Evolutionary conservation across 2,329 filamentous ascomycete genomes (phyloP), one percentile per base, ranked within the genome.

Genomic region (Aspergillus sp.): DNA sequence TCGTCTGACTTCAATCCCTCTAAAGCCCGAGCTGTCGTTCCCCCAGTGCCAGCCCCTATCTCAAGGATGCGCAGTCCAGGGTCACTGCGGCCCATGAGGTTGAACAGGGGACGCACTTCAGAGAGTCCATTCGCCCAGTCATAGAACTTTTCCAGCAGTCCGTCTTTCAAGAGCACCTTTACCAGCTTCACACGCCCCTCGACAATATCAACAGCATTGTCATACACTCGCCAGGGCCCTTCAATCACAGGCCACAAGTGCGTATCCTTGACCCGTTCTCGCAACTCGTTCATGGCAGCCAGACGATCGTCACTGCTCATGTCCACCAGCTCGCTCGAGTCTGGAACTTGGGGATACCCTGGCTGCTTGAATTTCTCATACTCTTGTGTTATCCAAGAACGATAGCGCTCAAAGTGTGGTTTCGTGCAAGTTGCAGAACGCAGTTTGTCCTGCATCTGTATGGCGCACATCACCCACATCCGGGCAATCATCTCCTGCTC

Each of bases 21-120:
- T n/a, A 52, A 21, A 6, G 31, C 21, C 7, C 7, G 19, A 17
- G 14, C 3, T 15, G 49, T 52, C 9, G 39, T 19, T 3, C 7
- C n/a, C n/a, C 70, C 70, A 1, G 67, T 70, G 12, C 70, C 71
- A 6, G 64, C 68, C 4, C 69, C 70, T 3, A 73, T 64, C 45
- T 70, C 69, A 1, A 70, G 53, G 3, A 70, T 52, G 1, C 64
- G 57, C 14, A 70, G 27, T 14, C 58, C 59, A 1, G 66, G 69
- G 17, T 66, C 67, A 3, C 60, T 64, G 45, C 67, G 67, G 6
- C 61, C 60, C 9, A 70, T 46, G 11, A 60, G 12, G 33, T 4
- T 15, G 33, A 37, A 37, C 33, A 37, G 14, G 11, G 33, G 33
- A 15, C 33, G 33, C 33, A 37, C 33, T 15, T 37, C 33, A 14